Percentiles rank a stretch among this genome's conserved stretches.
These are phyloP conservation scores for Metarhizium guizhouense DNA, from an alignment of 2,329 filamentous ascomycete species.

Conservation along the genomic window DNA sequence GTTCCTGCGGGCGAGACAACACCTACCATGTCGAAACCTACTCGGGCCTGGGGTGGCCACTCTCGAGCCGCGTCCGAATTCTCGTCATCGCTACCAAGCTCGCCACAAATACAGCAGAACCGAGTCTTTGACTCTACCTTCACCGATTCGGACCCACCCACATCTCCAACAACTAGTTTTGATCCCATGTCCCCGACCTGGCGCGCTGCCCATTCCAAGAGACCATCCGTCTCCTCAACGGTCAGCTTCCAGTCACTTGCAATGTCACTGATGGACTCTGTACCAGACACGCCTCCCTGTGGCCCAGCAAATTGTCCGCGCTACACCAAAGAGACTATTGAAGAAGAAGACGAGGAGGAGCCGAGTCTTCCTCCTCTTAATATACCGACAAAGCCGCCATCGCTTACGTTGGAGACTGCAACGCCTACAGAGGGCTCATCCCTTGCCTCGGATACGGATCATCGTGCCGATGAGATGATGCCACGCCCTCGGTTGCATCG, in stretches of 20 bases:
- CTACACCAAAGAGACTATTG: slow-evolving; percentile 22
- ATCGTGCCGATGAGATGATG: slow-evolving; percentile 24
- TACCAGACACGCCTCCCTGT: slow-evolving; percentile 13
- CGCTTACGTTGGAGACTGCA: slow-evolving; percentile 15
- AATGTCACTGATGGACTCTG: slow-evolving; percentile 22
- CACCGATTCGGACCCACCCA: slow-evolving; percentile 55
- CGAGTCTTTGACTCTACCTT: slow-evolving; percentile 67
- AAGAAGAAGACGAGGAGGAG: slow-evolving; percentile 29
- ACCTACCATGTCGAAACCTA: slow-evolving; percentile 34
- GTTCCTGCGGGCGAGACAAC: slow-evolving; percentile 38
- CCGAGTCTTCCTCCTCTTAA: slow-evolving; percentile 10
- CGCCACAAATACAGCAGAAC: slow-evolving; percentile 66
- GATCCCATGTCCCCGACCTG: slow-evolving; percentile 57
- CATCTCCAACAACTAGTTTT: slow-evolving; percentile 71
- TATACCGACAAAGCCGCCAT: slow-evolving; percentile 11
- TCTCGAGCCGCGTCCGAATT: slow-evolving; percentile 53
- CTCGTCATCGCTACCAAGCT: slow-evolving; percentile 69
- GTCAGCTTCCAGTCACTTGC: slow-evolving; percentile 36
- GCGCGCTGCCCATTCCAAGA: slow-evolving; percentile 42
- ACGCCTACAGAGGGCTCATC: slow-evolving; percentile 27
- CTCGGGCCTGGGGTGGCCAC: slow-evolving; percentile 42
- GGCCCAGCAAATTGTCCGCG: slow-evolving; percentile 13
- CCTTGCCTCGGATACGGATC: slow-evolving; percentile 16
- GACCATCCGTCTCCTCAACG: slow-evolving; percentile 45
- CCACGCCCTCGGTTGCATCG: slow-evolving; percentile 48